phyloP scores from a whole-genome alignment of 164 flowering plant genomes.

The Magnolia kwangsiensis region DNA sequence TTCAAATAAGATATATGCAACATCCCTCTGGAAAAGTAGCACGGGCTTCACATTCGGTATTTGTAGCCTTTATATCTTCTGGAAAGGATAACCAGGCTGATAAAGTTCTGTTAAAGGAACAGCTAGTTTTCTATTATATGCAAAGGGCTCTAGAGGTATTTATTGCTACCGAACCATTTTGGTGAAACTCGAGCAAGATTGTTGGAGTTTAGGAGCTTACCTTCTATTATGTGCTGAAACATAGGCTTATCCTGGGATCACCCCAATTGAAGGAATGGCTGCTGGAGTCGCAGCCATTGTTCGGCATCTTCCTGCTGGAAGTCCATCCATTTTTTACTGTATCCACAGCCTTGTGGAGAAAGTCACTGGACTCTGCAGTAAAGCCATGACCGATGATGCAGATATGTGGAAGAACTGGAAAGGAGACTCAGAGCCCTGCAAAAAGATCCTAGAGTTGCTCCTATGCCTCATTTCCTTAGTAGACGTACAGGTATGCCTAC shows the following conservation, averaged over 20 bases:
- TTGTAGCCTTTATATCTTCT: constrained; percentile 74
- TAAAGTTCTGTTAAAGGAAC: constrained; percentile 61
- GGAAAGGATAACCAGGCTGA: constrained; percentile 60
- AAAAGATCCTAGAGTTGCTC: constrained; percentile 67
- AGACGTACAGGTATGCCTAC: constrained; percentile 73
- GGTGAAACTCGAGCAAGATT: background rate
- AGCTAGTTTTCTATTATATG: constrained; percentile 76
- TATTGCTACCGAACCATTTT: background rate
- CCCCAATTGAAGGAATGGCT: constrained; percentile 91
- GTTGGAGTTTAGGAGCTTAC: background rate
- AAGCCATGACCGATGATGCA: constrained; percentile 28
- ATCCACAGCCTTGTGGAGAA: constrained; percentile 65
- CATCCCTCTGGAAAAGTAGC: constrained; percentile 83
- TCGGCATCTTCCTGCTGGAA: constrained; percentile 90
- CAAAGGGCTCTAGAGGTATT: constrained; percentile 79
- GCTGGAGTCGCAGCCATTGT: constrained; percentile 84
- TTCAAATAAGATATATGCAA: constrained; percentile 63
- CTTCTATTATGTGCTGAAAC: constrained; percentile 2
- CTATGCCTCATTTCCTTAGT: constrained; percentile 67
- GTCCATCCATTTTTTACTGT: constrained; percentile 77
- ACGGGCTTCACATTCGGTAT: constrained; percentile 76
- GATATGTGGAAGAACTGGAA: constrained; percentile 63
- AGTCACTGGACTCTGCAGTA: constrained; percentile 48
- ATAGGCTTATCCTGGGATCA: constrained; percentile 76
- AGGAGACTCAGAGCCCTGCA: constrained; percentile 64